Conservation (phyloP, 208 protist genomes). For the Polymyxa betae region DNA sequence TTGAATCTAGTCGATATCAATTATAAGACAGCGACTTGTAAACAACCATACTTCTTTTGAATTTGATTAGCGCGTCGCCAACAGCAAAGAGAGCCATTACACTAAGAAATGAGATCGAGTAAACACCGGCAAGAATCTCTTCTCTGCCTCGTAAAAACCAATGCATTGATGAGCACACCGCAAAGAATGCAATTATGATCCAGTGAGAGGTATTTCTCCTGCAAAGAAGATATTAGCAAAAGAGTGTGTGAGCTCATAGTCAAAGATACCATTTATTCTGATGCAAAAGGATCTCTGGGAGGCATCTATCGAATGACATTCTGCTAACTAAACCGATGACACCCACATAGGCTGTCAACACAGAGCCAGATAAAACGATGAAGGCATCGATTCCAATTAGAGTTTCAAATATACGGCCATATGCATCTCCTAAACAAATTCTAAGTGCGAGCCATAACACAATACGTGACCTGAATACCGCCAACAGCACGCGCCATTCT, state of each 20-base stretch:
- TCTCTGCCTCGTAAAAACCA: constrained; percentile 63
- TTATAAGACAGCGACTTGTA: too few species aligned
- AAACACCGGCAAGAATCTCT: constrained; percentile 69
- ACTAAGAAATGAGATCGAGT: constrained; percentile 75
- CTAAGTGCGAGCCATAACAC: background rate
- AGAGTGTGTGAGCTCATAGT: background rate
- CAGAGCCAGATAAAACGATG: constrained; percentile 77
- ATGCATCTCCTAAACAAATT: background rate
- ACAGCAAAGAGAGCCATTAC: constrained; percentile 80
- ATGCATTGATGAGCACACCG: constrained; percentile 67
- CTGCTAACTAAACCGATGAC: constrained; percentile 74
- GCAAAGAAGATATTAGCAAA: background rate
- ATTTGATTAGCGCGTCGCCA: constrained; percentile 82
- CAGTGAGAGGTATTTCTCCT: constrained; percentile 65
- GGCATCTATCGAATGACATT: constrained; percentile 76
- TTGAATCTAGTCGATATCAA: too few species aligned
- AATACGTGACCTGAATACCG: constrained; percentile 54
- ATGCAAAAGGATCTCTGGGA: constrained; percentile 69
- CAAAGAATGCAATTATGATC: constrained; percentile 71
- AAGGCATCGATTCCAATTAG: constrained; percentile 74
- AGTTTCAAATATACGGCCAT: constrained; percentile 58
- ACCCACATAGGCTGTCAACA: constrained; percentile 82
- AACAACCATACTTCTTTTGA: constrained; percentile 73
- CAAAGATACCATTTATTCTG: constrained; percentile 52
- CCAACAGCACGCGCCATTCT: constrained; percentile 59